Evolutionary conservation across 805 yeast genomes (phyloP).

Genomic region (Wickerhamiella musiphila): DNA sequence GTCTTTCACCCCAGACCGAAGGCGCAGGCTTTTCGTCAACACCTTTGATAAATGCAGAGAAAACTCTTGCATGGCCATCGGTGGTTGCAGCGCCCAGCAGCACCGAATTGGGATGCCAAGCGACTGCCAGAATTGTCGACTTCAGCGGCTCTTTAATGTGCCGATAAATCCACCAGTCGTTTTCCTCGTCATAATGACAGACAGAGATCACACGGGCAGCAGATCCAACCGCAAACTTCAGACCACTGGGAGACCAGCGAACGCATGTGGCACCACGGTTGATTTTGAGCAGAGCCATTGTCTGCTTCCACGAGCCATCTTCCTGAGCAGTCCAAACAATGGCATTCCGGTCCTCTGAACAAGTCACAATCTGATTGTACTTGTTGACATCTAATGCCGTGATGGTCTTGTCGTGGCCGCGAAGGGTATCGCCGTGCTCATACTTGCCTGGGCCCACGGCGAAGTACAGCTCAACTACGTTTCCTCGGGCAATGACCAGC

Average conservation of each 20-base stretch:
- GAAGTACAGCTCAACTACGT: conserved; percentile 57
- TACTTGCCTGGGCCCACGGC: conserved; percentile 32
- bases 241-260: conserved; percentile 90
- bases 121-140: conserved; percentile 64
- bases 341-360: conserved; percentile 96
- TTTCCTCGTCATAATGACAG: conserved; percentile 88
- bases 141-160: conserved; percentile 91
- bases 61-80: conserved; percentile 82
- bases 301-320: conserved; percentile 57
- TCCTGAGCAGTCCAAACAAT: conserved; percentile 78
- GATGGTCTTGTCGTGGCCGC: conserved; percentile 36
- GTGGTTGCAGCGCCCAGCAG: conserved; percentile 81
- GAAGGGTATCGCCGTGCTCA: conserved; percentile 41
- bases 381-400: too few species aligned
- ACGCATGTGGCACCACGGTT: conserved; percentile 91
- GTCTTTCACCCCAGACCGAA: conserved; percentile 81
- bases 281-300: conserved; percentile 80
- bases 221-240: conserved; percentile 92
- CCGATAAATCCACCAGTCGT: conserved; percentile 99
- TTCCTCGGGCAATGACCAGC: conserved; percentile 72
- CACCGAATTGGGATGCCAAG: conserved; percentile 90
- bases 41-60: conserved; percentile 76
- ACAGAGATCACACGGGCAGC: conserved; percentile 89
- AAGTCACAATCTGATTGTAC: conserved; percentile 76
- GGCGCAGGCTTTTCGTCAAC: conserved; percentile 70